These are phyloP conservation scores for Pichia occidentalis DNA, from an alignment of 805 yeast species.

Conservation along the genomic window DNA sequence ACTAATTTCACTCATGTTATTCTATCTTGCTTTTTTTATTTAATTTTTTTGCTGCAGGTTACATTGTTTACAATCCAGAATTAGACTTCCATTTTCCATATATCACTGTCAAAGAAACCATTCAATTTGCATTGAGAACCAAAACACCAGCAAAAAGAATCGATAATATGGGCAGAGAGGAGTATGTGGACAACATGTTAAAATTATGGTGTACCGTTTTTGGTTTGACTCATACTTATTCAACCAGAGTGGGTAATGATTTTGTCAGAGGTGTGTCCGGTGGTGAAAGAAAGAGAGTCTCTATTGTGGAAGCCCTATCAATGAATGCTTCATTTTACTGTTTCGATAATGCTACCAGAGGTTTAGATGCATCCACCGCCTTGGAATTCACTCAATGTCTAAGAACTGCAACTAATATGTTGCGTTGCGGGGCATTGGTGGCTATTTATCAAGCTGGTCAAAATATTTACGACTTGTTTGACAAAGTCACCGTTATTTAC, in stretches of 20 bases:
- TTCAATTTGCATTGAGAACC: conserved; percentile 62
- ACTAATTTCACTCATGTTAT: background rate
- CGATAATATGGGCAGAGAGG: conserved; percentile 35
- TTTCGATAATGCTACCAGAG: conserved; percentile 67
- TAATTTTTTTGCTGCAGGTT: conserved; percentile 27
- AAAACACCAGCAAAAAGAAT: conserved; percentile 52
- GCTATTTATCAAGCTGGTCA: conserved; percentile 67
- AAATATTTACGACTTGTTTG: conserved; percentile 55
- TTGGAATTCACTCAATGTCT: conserved; percentile 57
- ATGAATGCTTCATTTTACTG: conserved; percentile 51
- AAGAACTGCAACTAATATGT: conserved; percentile 54
- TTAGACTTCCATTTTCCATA: conserved; percentile 73
- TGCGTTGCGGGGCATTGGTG: conserved; percentile 51
- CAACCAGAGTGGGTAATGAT: conserved; percentile 61
- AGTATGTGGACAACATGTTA: conserved; percentile 37
- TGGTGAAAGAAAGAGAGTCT: conserved; percentile 68
- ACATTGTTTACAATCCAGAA: conserved; percentile 52
- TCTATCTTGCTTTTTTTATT: background rate
- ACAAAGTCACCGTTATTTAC: conserved; percentile 53
- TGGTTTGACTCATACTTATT: conserved; percentile 52
- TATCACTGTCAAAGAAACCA: conserved; percentile 66
- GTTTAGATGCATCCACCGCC: conserved; percentile 68
- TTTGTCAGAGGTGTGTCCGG: conserved; percentile 64
- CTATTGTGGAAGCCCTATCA: conserved; percentile 56
- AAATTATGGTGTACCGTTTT: conserved; percentile 48